Conservation (phyloP, 2,329 filamentous ascomycete species). For the Aspergillus japonicus region DNA sequence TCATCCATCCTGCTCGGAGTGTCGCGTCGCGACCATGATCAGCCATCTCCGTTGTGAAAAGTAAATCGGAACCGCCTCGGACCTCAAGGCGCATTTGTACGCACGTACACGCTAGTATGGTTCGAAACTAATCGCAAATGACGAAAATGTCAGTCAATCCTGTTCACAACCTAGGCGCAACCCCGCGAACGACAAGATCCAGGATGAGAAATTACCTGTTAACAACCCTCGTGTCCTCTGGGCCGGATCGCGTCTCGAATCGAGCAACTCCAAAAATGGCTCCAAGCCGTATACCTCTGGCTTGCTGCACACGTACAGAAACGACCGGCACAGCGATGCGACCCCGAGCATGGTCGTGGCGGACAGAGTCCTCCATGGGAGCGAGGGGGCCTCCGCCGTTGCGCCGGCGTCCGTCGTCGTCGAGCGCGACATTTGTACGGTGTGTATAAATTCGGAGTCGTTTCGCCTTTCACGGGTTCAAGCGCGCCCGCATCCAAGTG, state of each 20-base stretch:
- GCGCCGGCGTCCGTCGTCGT: slow-evolving; percentile 43
- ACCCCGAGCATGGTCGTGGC: slow-evolving; percentile 71
- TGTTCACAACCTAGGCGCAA: background rate
- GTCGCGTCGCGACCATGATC: slow-evolving; percentile 23
- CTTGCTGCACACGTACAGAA: slow-evolving; percentile 71
- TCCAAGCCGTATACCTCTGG: slow-evolving; percentile 77
- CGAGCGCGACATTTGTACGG: slow-evolving; percentile 20
- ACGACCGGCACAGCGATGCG: slow-evolving; percentile 67
- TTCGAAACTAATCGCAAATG: slow-evolving; percentile 65
- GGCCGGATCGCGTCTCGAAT: slow-evolving; percentile 66
- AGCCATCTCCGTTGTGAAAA: slow-evolving; percentile 22
- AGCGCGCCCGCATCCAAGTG: slow-evolving; percentile 25
- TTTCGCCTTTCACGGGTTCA: slow-evolving; percentile 8
- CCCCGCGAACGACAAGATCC: background rate
- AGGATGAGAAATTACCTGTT: slow-evolving; percentile 60
- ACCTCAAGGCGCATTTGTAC: slow-evolving; percentile 25
- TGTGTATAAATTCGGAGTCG: background rate
- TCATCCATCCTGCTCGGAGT: slow-evolving; percentile 72
- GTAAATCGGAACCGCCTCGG: slow-evolving; percentile 17
- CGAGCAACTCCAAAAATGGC: slow-evolving; percentile 70
- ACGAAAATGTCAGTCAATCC: background rate
- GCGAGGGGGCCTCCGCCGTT: slow-evolving; percentile 45
- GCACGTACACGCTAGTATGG: slow-evolving; percentile 80
- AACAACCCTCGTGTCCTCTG: slow-evolving; percentile 73
- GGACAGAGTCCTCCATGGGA: slow-evolving; percentile 69